Evolutionary conservation across 2,329 filamentous ascomycete species (phyloP), one percentile per base, ranked within the genome.

Genomic region (Fusarium dimerum): DNA sequence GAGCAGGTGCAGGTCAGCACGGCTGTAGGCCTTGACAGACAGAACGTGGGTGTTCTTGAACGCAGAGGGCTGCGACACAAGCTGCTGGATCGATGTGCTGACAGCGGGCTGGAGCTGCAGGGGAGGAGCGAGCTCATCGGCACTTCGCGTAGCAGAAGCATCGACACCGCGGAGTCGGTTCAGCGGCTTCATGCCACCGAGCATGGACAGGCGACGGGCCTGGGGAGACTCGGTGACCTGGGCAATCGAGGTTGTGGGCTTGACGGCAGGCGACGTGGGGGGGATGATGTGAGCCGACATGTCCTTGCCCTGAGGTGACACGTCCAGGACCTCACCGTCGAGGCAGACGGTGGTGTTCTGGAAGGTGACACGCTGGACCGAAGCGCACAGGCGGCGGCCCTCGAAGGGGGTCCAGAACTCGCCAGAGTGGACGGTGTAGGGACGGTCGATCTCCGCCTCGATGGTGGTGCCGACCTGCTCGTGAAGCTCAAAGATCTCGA

Each of bases 41-140:
- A 97, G 78, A 43, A 99, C 89, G 67, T 97, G 90, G 59, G 90
- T 85, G 65, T 90, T 86, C 75, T 92, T 96, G 81, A 97, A 97
- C 0, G 88, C 83, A 3, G 92, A 96, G 49, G 79, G 73, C 63
- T 84, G 85, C 29, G 88, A 81, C 18, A 97, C 78, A 43, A 97
- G 80, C 55, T 90, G 82, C 45, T 84, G 79, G 32, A 97, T 76
- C 6, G 85, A 83, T 34, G 87, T 79, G 52, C 80, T 79, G 17
- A 81, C 73, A 6, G 78, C 72, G 18, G 79, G 76, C 49, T 82
- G 78, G 48, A 77, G 64, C 30, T 81, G 76, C 36, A 79, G 66
- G 6, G 76, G 69, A 39, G 77, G 67, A 32, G 71, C 71, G 39
- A 82, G 73, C 16, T 80, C 78, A 9, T 81, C 77, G n/a, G 55